Percentiles rank a stretch among this genome's conserved stretches.
Evolutionary conservation across 352 stramenopile genomes (phyloP).

Genomic region (Phytophthora fragariae): DNA sequence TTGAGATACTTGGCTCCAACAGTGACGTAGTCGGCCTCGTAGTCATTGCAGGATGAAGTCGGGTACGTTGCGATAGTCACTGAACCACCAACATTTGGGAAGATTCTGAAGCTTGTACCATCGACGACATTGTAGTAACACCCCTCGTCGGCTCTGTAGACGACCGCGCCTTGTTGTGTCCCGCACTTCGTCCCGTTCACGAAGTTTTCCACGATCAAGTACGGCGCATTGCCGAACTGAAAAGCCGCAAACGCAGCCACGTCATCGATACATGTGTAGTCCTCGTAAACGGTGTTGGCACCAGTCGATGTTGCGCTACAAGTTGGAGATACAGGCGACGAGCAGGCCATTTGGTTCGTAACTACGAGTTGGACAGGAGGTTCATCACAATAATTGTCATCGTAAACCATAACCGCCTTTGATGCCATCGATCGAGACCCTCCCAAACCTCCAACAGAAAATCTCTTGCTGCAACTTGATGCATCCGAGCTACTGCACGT

Average conservation of each 20-base stretch:
- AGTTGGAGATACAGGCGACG: neutral
- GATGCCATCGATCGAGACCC: neutral
- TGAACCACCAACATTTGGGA: slow-evolving; percentile 7
- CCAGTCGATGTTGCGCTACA: neutral
- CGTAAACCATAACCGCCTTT: neutral
- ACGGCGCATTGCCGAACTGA: neutral
- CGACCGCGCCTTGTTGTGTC: neutral
- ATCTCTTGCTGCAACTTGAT: slow-evolving; percentile 15
- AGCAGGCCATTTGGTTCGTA: slow-evolving; percentile 13
- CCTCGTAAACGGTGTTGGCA: slow-evolving; percentile 1
- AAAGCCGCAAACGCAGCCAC: slow-evolving; percentile 5
- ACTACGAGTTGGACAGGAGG: slow-evolving; percentile 7
- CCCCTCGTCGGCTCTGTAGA: slow-evolving; percentile 14
- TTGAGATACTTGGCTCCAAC: slow-evolving; percentile 24
- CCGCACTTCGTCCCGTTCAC: slow-evolving; percentile 5
- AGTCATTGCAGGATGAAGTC: slow-evolving; percentile 5
- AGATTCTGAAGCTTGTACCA: slow-evolving; percentile 13
- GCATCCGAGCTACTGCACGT: neutral
- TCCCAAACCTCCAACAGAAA: slow-evolving; percentile 6
- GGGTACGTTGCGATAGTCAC: slow-evolving; percentile 20
- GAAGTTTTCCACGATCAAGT: slow-evolving; percentile 15
- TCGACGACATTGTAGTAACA: slow-evolving; percentile 5
- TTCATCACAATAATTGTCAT: slow-evolving; percentile 9
- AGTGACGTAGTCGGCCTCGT: slow-evolving; percentile 9
- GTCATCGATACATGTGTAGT: slow-evolving; percentile 2